Base-by-base conservation (phyloP, 2,329 filamentous ascomycete species). In the Penicillium sclerotigenum region DNA sequence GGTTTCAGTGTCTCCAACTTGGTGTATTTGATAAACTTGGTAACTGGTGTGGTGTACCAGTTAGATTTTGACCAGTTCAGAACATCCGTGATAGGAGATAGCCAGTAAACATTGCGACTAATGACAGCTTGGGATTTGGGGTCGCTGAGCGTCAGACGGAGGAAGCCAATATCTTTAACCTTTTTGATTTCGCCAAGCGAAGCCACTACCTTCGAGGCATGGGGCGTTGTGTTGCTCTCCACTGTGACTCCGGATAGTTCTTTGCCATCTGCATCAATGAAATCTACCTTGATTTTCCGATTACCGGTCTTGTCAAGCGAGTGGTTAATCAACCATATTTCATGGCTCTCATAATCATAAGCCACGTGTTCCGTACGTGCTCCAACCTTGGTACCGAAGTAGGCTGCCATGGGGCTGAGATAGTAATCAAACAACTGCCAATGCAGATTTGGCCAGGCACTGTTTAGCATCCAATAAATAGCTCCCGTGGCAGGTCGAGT, bases 401-500 rank as follows among this genome's bases (percentile, higher is more conserved):
- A 87, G 0, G 81, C 77, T 0, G 83, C 85, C 0, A 78, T 80
- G 0, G 83, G 80, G 22, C 79, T 80, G 38, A 86, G 69, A 59
- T 87, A 87, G 66, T 84, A 83, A 61, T 87, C 85, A 65, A 86
- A 86, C 6, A 86, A 70, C 51, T 83, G 83, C 85, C 85, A 88
- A 64, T 87, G 85, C 28, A 87, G 71, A 52, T 78, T 81, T 0
- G 85, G 85, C 83, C 84, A 87, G 0, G 84, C 85, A 43, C 80
- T 80, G 60, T 86, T 86, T 51, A 87, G 68, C 84, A 87, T 87
- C 85, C 85, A 87, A 71, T 87, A 87, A 16, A 87, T 80, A 0
- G 83, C 47, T 0, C 85, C 85, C 0, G 84, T 87, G 0, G 84
- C 83, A 0, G 83, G 81, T 3, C 80, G 73, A 1, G 72, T 67